Evolutionary conservation across 495 filamentous ascomycete species (phyloP).

Genomic region (Astrothelium macrocarpum): DNA sequence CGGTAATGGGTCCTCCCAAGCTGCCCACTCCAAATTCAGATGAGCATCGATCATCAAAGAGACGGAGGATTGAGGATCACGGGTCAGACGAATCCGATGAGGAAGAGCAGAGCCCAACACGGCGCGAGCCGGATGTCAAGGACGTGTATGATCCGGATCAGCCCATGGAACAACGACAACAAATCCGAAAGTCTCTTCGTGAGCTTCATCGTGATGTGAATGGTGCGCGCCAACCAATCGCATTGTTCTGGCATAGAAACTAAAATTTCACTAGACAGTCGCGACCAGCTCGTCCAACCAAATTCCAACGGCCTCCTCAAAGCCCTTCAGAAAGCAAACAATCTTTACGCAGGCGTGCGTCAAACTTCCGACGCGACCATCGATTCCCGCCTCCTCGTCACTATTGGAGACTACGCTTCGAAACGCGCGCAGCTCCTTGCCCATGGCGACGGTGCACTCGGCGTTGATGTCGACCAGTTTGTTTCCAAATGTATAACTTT

Average conservation of each 20-base stretch:
- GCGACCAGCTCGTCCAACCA: constrained; percentile 26
- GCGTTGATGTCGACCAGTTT: constrained; percentile 87
- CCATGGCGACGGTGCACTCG: constrained; percentile 55
- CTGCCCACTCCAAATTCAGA: constrained; percentile 20
- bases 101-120: constrained; percentile 41
- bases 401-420: constrained; percentile 63
- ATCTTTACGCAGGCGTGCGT: constrained; percentile 58
- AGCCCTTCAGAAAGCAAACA: constrained; percentile 55
- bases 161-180: constrained; percentile 63
- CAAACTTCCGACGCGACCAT: constrained; percentile 90
- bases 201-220: constrained; percentile 4
- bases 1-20: constrained; percentile 9
- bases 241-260: constrained; percentile 7
- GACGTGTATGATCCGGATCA: constrained; percentile 85
- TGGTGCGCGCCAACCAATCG: background rate
- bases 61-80: constrained; percentile 15
- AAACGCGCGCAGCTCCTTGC: constrained; percentile 63
- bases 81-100: constrained; percentile 29
- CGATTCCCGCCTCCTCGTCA: constrained; percentile 75
- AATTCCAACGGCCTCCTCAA: constrained; percentile 37
- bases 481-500: constrained; percentile 82
- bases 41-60: constrained; percentile 10
- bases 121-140: constrained; percentile 44
- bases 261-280: constrained; percentile 12
- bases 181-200: constrained; percentile 39